phyloP scores from a whole-genome alignment of 805 yeast genomes.

The Yarrowia yakushimensis region DNA sequence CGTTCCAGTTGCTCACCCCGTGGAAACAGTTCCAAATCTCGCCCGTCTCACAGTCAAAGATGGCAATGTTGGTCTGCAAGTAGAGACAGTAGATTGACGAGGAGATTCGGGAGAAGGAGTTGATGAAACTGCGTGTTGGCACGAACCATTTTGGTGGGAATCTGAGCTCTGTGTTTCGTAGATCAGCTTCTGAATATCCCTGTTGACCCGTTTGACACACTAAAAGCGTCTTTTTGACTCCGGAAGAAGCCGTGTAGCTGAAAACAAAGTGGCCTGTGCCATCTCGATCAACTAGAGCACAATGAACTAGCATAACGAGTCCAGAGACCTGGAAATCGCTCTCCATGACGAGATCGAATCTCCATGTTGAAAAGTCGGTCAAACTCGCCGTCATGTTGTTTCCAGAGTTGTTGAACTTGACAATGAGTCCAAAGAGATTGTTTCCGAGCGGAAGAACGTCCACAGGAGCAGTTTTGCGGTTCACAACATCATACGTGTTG shows the following conservation, averaged over 20 bases:
- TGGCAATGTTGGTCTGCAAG: conserved; percentile 14
- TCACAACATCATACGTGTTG: conserved; percentile 4
- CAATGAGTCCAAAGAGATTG: not conserved
- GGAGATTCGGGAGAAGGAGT: conserved; percentile 9
- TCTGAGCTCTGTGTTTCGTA: not conserved
- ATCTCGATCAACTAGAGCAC: conserved; percentile 13
- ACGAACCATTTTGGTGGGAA: conserved; percentile 19
- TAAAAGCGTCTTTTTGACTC: not conserved
- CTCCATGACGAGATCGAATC: conserved; percentile 1
- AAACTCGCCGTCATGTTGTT: conserved; percentile 14
- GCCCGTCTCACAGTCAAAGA: conserved; percentile 14
- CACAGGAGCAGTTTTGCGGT: conserved; percentile 8
- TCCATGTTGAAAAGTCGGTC: conserved; percentile 10
- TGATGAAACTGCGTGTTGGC: conserved; percentile 6
- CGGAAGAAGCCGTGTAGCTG: not conserved
- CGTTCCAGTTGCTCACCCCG: conserved; percentile 19
- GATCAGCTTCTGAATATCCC: not conserved
- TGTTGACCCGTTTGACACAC: conserved; percentile 1
- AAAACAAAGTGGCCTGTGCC: conserved; percentile 15
- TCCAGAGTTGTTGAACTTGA: conserved; percentile 19
- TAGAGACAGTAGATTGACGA: not conserved
- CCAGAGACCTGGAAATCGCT: conserved; percentile 4
- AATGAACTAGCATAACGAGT: conserved; percentile 3
- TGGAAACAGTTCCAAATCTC: conserved; percentile 23
- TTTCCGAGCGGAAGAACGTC: not conserved